These are phyloP conservation scores for Zymoseptoria ardabiliae DNA, from an alignment of 2,329 filamentous ascomycete species.

Conservation along the genomic window DNA sequence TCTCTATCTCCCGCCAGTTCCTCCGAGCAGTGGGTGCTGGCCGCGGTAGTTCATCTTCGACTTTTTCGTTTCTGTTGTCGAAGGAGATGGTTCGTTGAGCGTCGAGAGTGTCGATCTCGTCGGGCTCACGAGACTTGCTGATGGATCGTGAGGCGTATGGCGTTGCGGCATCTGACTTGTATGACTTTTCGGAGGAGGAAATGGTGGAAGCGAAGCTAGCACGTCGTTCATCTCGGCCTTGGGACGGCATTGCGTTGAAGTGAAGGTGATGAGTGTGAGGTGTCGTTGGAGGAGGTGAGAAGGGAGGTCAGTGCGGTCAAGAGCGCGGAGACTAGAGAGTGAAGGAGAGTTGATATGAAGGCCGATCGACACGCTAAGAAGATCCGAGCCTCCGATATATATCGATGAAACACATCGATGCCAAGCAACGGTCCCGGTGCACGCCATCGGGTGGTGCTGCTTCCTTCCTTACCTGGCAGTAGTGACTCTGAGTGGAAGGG, in stretches of 20 bases:
- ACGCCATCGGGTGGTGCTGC: background rate
- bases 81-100: slow-evolving; percentile 10
- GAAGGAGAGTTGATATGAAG: background rate
- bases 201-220: background rate
- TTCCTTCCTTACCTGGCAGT: background rate
- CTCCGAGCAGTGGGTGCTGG: background rate
- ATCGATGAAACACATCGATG: background rate
- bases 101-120: slow-evolving; percentile 2
- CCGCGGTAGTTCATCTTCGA: background rate
- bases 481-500: background rate
- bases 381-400: background rate
- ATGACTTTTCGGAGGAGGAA: slow-evolving; percentile 14
- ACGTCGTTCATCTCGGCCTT: background rate
- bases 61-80: slow-evolving; percentile 6
- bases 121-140: slow-evolving; percentile 7
- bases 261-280: background rate
- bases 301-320: background rate
- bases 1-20: slow-evolving; percentile 8
- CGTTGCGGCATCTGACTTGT: background rate
- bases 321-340: background rate
- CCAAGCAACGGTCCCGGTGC: background rate
- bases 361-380: background rate
- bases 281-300: background rate
- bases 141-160: slow-evolving; percentile 10
- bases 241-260: background rate